A percentile compares a stretch with the other conserved stretches of the same genome.
These are phyloP conservation scores for Diaporthe caulivora DNA, from an alignment of 2,329 filamentous ascomycete genomes.

Conservation along the genomic window DNA sequence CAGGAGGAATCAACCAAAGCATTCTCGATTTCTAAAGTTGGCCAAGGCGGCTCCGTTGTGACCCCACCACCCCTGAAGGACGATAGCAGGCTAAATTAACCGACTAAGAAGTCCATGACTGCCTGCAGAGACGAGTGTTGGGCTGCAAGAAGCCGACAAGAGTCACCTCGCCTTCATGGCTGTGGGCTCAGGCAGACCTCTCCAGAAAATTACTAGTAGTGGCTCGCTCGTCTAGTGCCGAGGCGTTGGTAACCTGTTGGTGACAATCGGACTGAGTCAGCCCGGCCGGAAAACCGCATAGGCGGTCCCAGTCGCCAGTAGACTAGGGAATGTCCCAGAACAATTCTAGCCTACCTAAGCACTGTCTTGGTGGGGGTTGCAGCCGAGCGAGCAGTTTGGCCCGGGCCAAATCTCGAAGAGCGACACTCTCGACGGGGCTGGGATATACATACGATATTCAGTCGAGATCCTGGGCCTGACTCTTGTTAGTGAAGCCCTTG, in stretches of 20 bases:
- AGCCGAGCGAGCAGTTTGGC: not conserved
- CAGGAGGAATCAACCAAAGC: no score
- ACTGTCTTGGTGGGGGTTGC: no score
- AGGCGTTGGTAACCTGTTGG: not conserved
- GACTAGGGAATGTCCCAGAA: not conserved
- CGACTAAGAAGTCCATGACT: no score
- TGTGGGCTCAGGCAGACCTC: not conserved
- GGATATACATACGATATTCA: not conserved
- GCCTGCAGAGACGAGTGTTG: not conserved
- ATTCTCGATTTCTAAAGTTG: no score
- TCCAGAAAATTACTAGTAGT: not conserved
- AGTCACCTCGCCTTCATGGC: not conserved
- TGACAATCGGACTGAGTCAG: conserved; percentile 2
- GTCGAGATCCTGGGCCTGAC: not conserved
- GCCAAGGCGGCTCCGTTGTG: no score
- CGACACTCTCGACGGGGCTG: not conserved
- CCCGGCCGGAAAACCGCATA: not conserved
- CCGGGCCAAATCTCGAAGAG: not conserved
- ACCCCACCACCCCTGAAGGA: no score
- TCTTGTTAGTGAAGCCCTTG: not conserved
- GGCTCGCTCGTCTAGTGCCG: not conserved
- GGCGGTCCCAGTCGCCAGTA: not conserved
- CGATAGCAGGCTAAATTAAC: no score
- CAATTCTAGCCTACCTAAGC: not conserved
- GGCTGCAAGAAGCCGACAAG: not conserved